Conservation (phyloP, 2,329 filamentous ascomycete species). For the Xylariaceae sp. region DNA sequence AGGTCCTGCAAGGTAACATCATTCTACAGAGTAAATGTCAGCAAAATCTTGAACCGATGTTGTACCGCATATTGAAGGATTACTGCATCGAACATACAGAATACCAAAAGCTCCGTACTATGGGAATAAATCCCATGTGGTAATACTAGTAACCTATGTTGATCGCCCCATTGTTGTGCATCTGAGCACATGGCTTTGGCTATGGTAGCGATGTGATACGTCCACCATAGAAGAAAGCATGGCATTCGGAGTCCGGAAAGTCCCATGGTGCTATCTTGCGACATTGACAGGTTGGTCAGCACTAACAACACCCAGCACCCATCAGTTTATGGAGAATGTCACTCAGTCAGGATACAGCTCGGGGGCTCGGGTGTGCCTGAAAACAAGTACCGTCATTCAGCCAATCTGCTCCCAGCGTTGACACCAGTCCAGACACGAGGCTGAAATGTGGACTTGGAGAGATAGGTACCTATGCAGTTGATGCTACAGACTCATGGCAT, state of each 20-base stretch:
- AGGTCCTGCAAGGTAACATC: too few species aligned
- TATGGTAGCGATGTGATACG: not conserved
- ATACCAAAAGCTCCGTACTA: not conserved
- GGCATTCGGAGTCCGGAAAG: slow-evolving; percentile 24
- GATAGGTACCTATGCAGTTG: not conserved
- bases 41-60: not conserved
- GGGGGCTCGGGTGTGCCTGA: not conserved
- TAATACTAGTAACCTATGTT: not conserved
- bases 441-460: not conserved
- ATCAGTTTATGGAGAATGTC: not conserved
- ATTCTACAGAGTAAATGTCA: too few species aligned
- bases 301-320: slow-evolving; percentile 2
- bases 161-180: not conserved
- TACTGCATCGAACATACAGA: not conserved
- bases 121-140: too few species aligned
- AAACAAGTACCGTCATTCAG: not conserved
- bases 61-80: not conserved
- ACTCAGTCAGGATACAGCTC: not conserved
- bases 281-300: slow-evolving; percentile 12
- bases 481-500: slow-evolving; percentile 2
- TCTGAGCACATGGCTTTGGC: not conserved
- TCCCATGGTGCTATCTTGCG: not conserved
- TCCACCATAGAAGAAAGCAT: not conserved
- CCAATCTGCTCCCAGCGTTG: not conserved
- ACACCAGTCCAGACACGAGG: not conserved